Conservation (phyloP, 495 filamentous ascomycete genomes). For the Chaetomium fimeti region DNA sequence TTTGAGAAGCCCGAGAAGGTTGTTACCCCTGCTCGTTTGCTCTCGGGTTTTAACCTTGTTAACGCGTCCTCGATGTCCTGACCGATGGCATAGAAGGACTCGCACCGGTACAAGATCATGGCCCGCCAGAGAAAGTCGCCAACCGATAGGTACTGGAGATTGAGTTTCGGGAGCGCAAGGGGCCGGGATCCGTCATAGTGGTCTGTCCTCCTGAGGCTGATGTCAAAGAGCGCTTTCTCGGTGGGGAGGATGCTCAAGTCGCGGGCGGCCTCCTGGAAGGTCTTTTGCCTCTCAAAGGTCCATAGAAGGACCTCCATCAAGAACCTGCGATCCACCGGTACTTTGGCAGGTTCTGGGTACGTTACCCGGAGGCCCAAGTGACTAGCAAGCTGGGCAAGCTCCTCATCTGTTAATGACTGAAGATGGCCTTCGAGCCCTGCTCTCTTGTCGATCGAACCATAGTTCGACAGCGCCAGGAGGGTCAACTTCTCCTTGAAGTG, state of each 20-base stretch:
- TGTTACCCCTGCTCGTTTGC: slow-evolving; percentile 59
- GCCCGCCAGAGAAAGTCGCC: slow-evolving; percentile 96
- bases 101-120: slow-evolving; percentile 81
- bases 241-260: slow-evolving; percentile 76
- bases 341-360: slow-evolving; percentile 69
- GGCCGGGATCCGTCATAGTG: slow-evolving; percentile 85
- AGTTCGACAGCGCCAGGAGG: slow-evolving; percentile 88
- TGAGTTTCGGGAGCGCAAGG: slow-evolving; percentile 89
- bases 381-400: slow-evolving; percentile 66
- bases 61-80: slow-evolving; percentile 83
- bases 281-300: slow-evolving; percentile 70
- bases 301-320: slow-evolving; percentile 75
- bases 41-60: slow-evolving; percentile 72
- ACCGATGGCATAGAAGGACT: slow-evolving; percentile 91
- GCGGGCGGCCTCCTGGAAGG: slow-evolving; percentile 76
- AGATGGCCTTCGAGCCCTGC: slow-evolving; percentile 77
- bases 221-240: slow-evolving; percentile 81
- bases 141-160: slow-evolving; percentile 90
- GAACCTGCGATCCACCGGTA: slow-evolving; percentile 64
- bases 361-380: slow-evolving; percentile 72
- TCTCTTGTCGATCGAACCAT: slow-evolving; percentile 78
- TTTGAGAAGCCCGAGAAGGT: slow-evolving; percentile 82
- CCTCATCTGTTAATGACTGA: slow-evolving; percentile 65
- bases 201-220: slow-evolving; percentile 78
- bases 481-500: slow-evolving; percentile 87